Percentiles rank a stretch among this genome's conserved stretches.
Evolutionary conservation across 257 asterid species (phyloP).

Genomic region (Parsonsia alboflavescens): DNA sequence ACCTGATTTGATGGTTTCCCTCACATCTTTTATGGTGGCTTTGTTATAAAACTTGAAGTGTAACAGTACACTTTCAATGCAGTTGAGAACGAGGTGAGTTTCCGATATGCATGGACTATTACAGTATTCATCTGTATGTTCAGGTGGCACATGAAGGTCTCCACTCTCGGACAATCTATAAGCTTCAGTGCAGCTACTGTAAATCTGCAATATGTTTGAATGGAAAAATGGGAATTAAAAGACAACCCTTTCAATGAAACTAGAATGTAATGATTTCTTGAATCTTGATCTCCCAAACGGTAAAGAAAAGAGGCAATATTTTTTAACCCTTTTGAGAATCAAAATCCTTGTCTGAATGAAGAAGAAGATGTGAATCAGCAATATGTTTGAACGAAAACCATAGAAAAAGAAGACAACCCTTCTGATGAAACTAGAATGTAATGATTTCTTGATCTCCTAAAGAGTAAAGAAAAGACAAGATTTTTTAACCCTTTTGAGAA

Average conservation of each 20-base stretch:
- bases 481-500: neutral
- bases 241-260: neutral
- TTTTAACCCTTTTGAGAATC: neutral
- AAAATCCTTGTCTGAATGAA: neutral
- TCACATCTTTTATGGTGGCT: conserved; percentile 46
- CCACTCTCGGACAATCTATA: conserved; percentile 59
- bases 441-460: neutral
- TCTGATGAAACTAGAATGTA: neutral
- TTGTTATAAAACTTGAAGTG: conserved; percentile 48
- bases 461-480: neutral
- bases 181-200: conserved; percentile 53
- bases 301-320: neutral
- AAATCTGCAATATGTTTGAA: conserved; percentile 39
- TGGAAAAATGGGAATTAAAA: neutral
- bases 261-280: conserved; percentile 4
- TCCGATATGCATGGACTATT: conserved; percentile 63
- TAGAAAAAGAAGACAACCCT: neutral
- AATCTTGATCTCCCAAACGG: conserved; percentile 1
- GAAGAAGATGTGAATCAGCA: conserved; percentile 30
- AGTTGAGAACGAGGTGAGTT: conserved; percentile 58
- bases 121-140: conserved; percentile 54
- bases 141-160: conserved; percentile 56
- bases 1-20: conserved; percentile 54
- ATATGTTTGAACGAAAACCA: neutral
- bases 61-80: conserved; percentile 37